Evolutionary conservation across 225 moss, liverwort and hornwort species (phyloP).

Genomic region (Pleurozium schreberi): DNA sequence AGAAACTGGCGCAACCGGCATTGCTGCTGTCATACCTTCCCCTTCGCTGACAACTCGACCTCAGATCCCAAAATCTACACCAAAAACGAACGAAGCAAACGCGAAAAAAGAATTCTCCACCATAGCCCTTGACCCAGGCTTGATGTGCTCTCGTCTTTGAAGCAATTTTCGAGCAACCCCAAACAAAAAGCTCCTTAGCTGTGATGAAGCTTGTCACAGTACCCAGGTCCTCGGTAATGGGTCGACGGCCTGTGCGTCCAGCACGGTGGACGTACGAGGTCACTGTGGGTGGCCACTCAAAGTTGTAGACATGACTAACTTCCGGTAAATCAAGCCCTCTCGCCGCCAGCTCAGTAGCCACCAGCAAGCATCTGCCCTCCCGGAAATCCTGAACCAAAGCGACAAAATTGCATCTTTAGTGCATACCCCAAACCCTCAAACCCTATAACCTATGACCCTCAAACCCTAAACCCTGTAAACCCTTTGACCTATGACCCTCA

Average conservation of each 20-base stretch:
- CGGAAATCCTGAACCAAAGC: slow-evolving; percentile 62
- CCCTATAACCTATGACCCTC: not conserved
- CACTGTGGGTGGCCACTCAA: slow-evolving; percentile 71
- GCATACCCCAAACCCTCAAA: not conserved
- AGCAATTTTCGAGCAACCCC: not conserved
- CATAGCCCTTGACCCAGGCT: not conserved
- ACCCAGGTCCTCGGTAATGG: slow-evolving; percentile 74
- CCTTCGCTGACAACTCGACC: not conserved
- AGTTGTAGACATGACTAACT: slow-evolving; percentile 91
- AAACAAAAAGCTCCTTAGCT: slow-evolving; percentile 67
- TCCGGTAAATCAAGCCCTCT: slow-evolving; percentile 87
- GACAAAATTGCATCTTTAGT: not conserved
- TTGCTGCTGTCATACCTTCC: slow-evolving; percentile 34
- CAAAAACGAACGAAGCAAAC: not conserved
- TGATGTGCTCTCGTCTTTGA: not conserved
- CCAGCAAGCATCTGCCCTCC: slow-evolving; percentile 72
- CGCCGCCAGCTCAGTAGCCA: slow-evolving; percentile 88
- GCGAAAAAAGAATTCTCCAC: not conserved
- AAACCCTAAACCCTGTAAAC: not conserved
- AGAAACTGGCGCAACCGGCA: slow-evolving; percentile 47
- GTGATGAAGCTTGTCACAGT: slow-evolving; percentile 83
- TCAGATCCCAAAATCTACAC: not conserved
- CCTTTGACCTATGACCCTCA: no score
- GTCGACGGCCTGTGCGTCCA: slow-evolving; percentile 79
- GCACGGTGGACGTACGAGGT: slow-evolving; percentile 88